phyloP scores from a whole-genome alignment of 1,139 yeast species.

The Geotrichum klebahnii region DNA sequence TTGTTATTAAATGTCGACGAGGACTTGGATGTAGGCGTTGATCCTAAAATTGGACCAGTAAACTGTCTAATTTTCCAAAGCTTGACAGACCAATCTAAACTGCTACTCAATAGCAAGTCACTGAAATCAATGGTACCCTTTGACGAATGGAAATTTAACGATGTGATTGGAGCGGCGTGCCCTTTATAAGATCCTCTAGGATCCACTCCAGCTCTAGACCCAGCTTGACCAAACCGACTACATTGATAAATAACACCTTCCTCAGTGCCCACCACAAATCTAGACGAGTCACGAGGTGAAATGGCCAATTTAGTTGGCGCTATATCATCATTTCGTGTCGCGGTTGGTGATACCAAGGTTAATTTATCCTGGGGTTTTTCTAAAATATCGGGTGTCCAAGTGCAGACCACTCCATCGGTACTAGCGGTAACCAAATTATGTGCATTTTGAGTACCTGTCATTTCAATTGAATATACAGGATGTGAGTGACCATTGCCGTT shows the following conservation, averaged over 20 bases:
- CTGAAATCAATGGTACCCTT: conserved; percentile 35
- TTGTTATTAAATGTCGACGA: background rate
- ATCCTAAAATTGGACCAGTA: conserved; percentile 18
- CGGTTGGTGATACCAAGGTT: conserved; percentile 33
- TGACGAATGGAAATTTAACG: conserved; percentile 37
- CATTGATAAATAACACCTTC: conserved; percentile 49
- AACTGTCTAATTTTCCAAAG: conserved; percentile 39
- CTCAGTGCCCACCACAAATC: conserved; percentile 46
- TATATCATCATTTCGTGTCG: conserved; percentile 39
- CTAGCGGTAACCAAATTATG: conserved; percentile 41
- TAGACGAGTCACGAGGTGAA: conserved; percentile 38
- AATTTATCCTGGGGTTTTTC: conserved; percentile 42
- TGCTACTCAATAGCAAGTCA: conserved; percentile 38
- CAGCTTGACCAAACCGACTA: conserved; percentile 39
- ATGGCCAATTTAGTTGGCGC: conserved; percentile 41
- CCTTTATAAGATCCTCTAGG: conserved; percentile 33
- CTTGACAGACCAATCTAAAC: conserved; percentile 45
- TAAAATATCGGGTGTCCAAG: conserved; percentile 48
- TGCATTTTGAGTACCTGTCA: conserved; percentile 39
- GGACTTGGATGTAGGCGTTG: background rate
- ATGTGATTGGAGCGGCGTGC: conserved; percentile 42
- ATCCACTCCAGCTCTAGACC: conserved; percentile 38
- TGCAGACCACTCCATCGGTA: conserved; percentile 47
- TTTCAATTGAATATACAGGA: conserved; percentile 42
- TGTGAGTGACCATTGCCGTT: conserved; percentile 43